phyloP scores from a whole-genome alignment of 441 rosid genomes.

The Populus trichocarpa region DNA sequence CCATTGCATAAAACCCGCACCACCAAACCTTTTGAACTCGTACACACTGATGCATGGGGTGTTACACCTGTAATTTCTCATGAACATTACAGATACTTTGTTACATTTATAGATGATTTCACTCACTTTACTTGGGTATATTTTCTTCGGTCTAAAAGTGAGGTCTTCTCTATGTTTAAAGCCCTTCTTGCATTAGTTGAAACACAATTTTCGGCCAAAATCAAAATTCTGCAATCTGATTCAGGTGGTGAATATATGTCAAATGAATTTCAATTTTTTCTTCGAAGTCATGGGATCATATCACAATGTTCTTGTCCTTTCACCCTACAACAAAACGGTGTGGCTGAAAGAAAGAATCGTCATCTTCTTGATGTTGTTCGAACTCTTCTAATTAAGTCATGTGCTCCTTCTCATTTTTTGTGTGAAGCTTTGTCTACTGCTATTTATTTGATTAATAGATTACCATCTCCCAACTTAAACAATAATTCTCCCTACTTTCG shows the following conservation, averaged over 20 bases:
- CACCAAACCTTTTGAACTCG: background rate
- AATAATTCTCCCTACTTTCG: background rate
- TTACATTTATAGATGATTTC: too few species aligned
- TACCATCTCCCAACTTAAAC: background rate
- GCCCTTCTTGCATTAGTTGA: background rate
- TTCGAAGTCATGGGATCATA: background rate
- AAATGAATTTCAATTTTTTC: background rate
- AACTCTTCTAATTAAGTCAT: background rate
- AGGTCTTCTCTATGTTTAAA: background rate
- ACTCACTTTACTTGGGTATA: background rate
- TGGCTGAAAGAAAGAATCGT: background rate
- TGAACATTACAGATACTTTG: background rate
- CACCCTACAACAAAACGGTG: background rate
- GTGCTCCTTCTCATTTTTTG: background rate
- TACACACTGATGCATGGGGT: background rate
- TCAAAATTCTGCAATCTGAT: background rate
- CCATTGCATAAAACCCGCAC: background rate
- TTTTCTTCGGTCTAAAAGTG: background rate
- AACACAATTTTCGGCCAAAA: background rate
- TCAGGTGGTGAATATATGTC: background rate
- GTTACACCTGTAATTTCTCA: background rate
- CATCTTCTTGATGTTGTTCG: background rate
- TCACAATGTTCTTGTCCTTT: background rate
- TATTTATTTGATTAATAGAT: background rate
- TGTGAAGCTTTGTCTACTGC: background rate